Evolutionary conservation across 176 grass and related monocot genomes (phyloP), one percentile per base, ranked within the genome.

Genomic region (Oryza meyeriana): DNA sequence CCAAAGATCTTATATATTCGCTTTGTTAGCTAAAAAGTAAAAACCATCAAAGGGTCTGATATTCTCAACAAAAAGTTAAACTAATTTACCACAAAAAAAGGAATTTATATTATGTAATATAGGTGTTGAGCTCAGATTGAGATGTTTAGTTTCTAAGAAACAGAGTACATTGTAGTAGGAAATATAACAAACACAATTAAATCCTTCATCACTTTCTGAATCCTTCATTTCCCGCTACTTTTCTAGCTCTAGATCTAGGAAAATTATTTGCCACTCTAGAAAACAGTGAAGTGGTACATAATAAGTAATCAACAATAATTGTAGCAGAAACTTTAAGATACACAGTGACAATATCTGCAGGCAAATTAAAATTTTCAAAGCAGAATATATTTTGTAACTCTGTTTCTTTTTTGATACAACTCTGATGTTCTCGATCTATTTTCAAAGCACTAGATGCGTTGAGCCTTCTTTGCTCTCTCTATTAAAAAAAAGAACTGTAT

Each of bases 1-100:
- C 12, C 20, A 10, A 57, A 72, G 34, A 14, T 29, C 9, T 59
- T 48, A 26, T 42, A 39, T 50, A 70, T 70, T 26, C 30, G 16
- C 16, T 69, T 71, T 69, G 17, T 87, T 44, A 39, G 20, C 31
- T 24, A 62, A 75, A 20, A 86, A n/a, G 24, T 24, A 62, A 75
- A 36, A 36, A 66, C 8, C 44, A 22, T 31, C n/a, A 9, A 66
- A 71, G 66, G 1, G 6, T 32, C 12, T 62, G 6, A 69, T 41
- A 35, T 82, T 50, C 1, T n/a, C 11, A 50, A 13, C 4, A 30
- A 69, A 24, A 45, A 4, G n/a, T 73, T 32, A 64, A 64, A 50
- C 45, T 26, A 64, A 47, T 64, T 25, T 5, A 82, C 10, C 57
- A 42, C 17, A 34, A 24, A 45, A 5, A 42, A 72, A 74, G 42